A percentile compares a stretch with the other conserved stretches of the same genome.
phyloP scores from a whole-genome alignment of 257 asterid genomes.

The Asclepias syriaca region DNA sequence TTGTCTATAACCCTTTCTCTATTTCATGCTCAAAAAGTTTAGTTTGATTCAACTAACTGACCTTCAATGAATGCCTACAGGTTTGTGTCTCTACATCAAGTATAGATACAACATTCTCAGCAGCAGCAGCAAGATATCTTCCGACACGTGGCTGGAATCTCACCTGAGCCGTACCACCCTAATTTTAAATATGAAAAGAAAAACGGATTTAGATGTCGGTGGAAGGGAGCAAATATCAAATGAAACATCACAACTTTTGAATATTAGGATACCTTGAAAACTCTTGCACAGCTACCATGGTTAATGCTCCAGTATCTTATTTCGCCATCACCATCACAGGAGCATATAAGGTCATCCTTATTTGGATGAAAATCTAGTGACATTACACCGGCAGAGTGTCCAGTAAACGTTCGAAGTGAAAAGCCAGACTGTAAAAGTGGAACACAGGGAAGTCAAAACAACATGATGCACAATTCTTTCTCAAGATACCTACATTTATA shows the following conservation, averaged over 20 bases:
- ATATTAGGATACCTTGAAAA: slow-evolving; percentile 51
- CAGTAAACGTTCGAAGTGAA: slow-evolving; percentile 80
- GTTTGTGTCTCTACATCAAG: slow-evolving; percentile 74
- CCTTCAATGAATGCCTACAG: slow-evolving; percentile 82
- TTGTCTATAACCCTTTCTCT: no score
- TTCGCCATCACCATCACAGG: slow-evolving; percentile 94
- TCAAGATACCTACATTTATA: background rate
- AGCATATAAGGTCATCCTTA: slow-evolving; percentile 89
- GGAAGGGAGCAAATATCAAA: background rate
- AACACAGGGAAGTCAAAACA: background rate
- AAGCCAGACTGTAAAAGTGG: slow-evolving; percentile 55
- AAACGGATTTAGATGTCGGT: background rate
- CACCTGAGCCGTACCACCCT: slow-evolving; percentile 91
- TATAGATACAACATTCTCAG: slow-evolving; percentile 82
- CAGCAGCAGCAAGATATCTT: slow-evolving; percentile 90
- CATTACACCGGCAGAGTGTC: slow-evolving; percentile 83
- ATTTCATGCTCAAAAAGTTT: no score
- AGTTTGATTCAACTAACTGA: slow-evolving; percentile 7
- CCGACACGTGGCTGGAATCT: slow-evolving; percentile 95
- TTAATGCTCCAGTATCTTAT: slow-evolving; percentile 86
- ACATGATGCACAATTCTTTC: background rate
- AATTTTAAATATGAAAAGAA: slow-evolving; percentile 21
- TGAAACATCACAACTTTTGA: background rate
- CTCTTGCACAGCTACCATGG: slow-evolving; percentile 64
- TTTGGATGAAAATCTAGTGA: slow-evolving; percentile 94